Base-by-base conservation (phyloP, 148 eudicot genomes). In the Tetragonia tetragonoides region DNA sequence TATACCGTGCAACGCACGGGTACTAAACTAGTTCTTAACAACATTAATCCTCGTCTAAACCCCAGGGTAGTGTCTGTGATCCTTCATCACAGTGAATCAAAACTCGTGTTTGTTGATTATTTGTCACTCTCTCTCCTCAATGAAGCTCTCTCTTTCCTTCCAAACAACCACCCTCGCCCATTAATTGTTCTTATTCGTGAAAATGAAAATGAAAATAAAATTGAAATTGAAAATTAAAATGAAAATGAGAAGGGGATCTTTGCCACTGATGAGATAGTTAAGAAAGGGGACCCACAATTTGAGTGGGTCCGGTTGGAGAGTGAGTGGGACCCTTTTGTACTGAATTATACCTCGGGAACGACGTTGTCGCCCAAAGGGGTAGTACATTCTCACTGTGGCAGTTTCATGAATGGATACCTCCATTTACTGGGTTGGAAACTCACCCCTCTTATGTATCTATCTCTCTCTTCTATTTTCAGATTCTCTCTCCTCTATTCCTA, bases 271-370 rank as follows among this genome's bases (percentile, higher is more conserved):
- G 68, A 77, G 6, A 68, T 88, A 54, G 37, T 87, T 2, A 28
- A 39, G 17, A 70, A 39, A 1, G 89, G 91, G 0, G 87, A 87
- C 47, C 75, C 83, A 0, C 41, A n/a, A 4, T 88, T 86, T 63
- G 34, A 64, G 14, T 88, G 91, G 89, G 47, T 83, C 51, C 75
- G 79, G 3, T 88, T 88, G 16, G 17, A 66, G 3, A 74, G 63
- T 18, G 90, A 87, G 71, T 87, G 83, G 83, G 84, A 84, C 57
- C 88, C 90, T 20, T 79, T 87, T 21, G 85, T 68, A 7, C 59
- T 87, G 4, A 87, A 87, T 40, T 87, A 87, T 73, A 87, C 90
- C 15, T 87, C 90, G 17, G 90, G 90, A 0, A 87, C 90, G 34
- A 85, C 90, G 12, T 81, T 87, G 16, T 21, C 86, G 0, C 90